Conservation (phyloP, 208 protist genomes). For the Trypanosoma melophagium region DNA sequence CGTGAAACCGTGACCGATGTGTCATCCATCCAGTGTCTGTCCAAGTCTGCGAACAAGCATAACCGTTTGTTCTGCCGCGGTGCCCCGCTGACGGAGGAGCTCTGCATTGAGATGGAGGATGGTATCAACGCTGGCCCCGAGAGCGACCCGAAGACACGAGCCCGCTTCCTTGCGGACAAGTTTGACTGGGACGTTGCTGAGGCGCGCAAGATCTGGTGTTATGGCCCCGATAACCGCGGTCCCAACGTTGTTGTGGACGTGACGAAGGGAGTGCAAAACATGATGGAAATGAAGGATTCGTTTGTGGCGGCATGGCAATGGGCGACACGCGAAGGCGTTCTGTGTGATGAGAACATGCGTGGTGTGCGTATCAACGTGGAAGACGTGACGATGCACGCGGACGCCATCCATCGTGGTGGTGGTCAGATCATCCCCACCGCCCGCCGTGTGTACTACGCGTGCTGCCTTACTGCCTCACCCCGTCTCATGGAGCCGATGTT, state of each 20-base stretch:
- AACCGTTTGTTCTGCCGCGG: slow-evolving; percentile 98
- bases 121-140: slow-evolving; percentile 74
- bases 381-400: slow-evolving; percentile 98
- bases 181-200: slow-evolving; percentile 93
- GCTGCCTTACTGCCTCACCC: slow-evolving; percentile 91
- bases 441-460: slow-evolving; percentile 94
- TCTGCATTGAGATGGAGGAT: slow-evolving; percentile 94
- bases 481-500: slow-evolving; percentile 98
- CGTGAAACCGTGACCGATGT: slow-evolving; percentile 96
- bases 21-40: slow-evolving; percentile 94
- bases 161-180: slow-evolving; percentile 86
- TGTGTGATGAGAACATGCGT: slow-evolving; percentile 96
- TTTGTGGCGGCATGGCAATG: slow-evolving; percentile 95
- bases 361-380: slow-evolving; percentile 96
- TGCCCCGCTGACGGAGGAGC: slow-evolving; percentile 91
- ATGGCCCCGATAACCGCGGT: slow-evolving; percentile 94
- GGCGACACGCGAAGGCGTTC: slow-evolving; percentile 94
- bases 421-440: slow-evolving; percentile 98
- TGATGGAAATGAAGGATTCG: slow-evolving; percentile 98
- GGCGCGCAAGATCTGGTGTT: slow-evolving; percentile 98
- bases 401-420: slow-evolving; percentile 98
- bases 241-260: slow-evolving; percentile 97
- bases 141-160: slow-evolving; percentile 92
- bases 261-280: slow-evolving; percentile 97
- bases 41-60: slow-evolving; percentile 98